Base-by-base conservation (phyloP, 495 filamentous ascomycete genomes). In the Penicillium diatomitis region DNA sequence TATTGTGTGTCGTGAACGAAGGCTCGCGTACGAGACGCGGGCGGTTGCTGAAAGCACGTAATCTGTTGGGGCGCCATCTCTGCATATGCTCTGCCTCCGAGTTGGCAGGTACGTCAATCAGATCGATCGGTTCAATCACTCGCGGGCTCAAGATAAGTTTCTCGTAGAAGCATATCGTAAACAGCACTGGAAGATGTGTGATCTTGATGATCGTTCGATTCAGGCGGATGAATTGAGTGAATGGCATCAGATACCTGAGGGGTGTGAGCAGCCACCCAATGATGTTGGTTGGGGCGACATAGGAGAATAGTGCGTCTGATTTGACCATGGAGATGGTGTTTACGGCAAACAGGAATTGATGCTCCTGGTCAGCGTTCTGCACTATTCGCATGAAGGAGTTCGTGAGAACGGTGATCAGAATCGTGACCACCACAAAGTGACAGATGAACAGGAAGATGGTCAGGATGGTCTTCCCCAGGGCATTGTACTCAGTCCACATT, bases 271-370 rank as follows among this genome's bases (percentile, higher is more conserved):
- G 52, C 90, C 89, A 97, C 32, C 85, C 88, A 46, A 96, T 71
- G 34, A 95, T 82, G 57, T 96, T 96, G 9, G 83, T 82, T 0
- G 90, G 90, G 1, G 88, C 86, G 48, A 95, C 75, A 57, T 96
- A 96, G 9, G 88, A 90, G 69, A 96, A 96, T 0, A 96, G 72
- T 0, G 87, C 85, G 60, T 96, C 90, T 20, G 88, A 94, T 60
- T 97, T 96, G 44, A 96, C 90, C 86, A 96, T 87, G 4, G 89
- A 92, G 35, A 95, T 90, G 5, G 88, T 89, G 54, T 95, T 95
- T 62, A 96, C 85, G 5, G 91, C 88, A 61, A 96, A 94, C 4
- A 95, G 69, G 57, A 95, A 96, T 70, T 94, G 88, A 63, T 95
- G 88, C 65, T 95, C 90, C 60, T 95, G 82, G 47, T 90, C 85